phyloP scores from a whole-genome alignment of 345 rosid genomes.

The Gossypium sturtianum region DNA sequence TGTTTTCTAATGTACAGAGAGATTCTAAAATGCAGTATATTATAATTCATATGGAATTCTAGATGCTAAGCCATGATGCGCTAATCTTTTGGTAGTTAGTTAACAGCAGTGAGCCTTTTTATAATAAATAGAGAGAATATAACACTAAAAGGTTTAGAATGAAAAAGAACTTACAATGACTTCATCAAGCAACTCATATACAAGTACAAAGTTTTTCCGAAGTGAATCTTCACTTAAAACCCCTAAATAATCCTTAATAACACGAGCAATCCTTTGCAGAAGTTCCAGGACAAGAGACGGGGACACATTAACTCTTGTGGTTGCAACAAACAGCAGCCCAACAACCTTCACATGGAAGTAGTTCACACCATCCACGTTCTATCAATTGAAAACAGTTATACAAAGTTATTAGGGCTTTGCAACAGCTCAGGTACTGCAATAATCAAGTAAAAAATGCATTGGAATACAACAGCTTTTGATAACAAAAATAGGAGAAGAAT shows the following conservation, averaged over 20 bases:
- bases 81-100: too few species aligned
- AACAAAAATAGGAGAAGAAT: too few species aligned
- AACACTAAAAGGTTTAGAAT: not conserved
- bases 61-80: not conserved
- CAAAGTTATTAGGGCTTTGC: not conserved
- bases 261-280: constrained; percentile 92
- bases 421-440: not conserved
- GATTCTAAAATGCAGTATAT: not conserved
- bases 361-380: constrained; percentile 92
- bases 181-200: constrained; percentile 91
- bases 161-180: constrained; percentile 64
- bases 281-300: constrained; percentile 96
- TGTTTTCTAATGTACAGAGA: not conserved
- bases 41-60: not conserved
- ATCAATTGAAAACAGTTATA: not conserved
- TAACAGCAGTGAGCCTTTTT: too few species aligned
- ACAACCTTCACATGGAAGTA: constrained; percentile 93
- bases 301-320: constrained; percentile 82
- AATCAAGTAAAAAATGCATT: not conserved
- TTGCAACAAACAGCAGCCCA: constrained; percentile 84
- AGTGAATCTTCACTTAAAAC: constrained; percentile 88
- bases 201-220: constrained; percentile 84
- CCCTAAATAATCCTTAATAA: constrained; percentile 87
- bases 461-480: not conserved
- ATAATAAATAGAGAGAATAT: too few species aligned